Percentiles rank a stretch among this genome's conserved stretches.
Conservation (phyloP, 83 land plant genomes). For the Isoetes engelmannii region DNA sequence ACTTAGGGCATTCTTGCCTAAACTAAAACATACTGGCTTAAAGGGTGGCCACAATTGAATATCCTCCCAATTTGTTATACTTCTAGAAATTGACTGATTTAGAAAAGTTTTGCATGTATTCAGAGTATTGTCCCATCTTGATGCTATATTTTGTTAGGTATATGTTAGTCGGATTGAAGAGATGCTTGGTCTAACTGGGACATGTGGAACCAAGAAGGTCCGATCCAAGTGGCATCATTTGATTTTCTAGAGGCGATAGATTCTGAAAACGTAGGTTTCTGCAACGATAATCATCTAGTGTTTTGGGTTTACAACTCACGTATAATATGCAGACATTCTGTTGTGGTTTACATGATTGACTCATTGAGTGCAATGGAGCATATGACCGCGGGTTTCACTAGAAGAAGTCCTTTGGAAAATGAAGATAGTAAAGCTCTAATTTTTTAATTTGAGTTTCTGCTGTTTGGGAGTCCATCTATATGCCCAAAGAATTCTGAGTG, state of each 20-base stretch:
- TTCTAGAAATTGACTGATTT: too few relatives aligned
- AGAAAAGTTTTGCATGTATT: too few relatives aligned
- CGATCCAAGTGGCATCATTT: constrained; percentile 59
- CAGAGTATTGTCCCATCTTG: too few relatives aligned
- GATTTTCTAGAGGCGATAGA: constrained; percentile 66
- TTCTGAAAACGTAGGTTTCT: constrained; percentile 73
- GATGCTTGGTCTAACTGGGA: too few relatives aligned
- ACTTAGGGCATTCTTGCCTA: too few relatives aligned
- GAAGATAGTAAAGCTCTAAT: constrained; percentile 64
- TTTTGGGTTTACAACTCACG: not conserved
- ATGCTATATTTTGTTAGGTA: too few relatives aligned
- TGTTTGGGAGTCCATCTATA: not conserved
- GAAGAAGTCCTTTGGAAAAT: constrained; percentile 71
- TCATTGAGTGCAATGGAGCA: constrained; percentile 80
- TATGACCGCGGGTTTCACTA: constrained; percentile 94
- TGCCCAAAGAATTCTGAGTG: too few relatives aligned
- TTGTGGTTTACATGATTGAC: constrained; percentile 64
- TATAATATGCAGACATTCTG: constrained; percentile 60
- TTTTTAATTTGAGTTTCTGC: constrained; percentile 3
- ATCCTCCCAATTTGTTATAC: too few relatives aligned
- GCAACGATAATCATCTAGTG: not conserved
- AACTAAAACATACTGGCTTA: too few relatives aligned
- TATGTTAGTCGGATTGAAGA: too few relatives aligned
- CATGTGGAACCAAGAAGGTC: constrained; percentile 55
- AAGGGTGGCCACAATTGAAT: too few relatives aligned